Evolutionary conservation across 2,329 filamentous ascomycete species (phyloP), one percentile per base, ranked within the genome.

Genomic region (Venturia oleaginea): DNA sequence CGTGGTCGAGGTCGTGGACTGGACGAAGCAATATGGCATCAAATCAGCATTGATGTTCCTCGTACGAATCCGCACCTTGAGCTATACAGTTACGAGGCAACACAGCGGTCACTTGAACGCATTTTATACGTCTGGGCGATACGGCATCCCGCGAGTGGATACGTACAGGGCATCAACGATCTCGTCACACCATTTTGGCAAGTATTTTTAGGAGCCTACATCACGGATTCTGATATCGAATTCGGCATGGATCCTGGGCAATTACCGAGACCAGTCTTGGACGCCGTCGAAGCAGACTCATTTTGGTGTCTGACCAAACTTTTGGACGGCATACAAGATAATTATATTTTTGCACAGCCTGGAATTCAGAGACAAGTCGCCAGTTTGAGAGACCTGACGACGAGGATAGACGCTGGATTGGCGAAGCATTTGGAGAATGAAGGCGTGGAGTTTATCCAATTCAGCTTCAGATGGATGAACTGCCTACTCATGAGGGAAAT

Each of bases 401-500:
- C 90, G 63, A 84, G 94, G 65, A 99, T 99, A 68, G 93, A 97
- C 73, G 84, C 85, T 34, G 83, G 83, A 3, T 79, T 99, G 59
- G 91, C 92, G 3, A 94, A 90, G 70, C 94, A 99, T 73, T 81
- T 99, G 48, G 91, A 97, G 73, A 84, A 84, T 30, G 92, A 97
- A 76, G 88, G 92, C 38, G 91, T 99, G 34, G 94, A 99, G 74
- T 99, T 99, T 72, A 99, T 99, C 71, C 94, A 99, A 73, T 99
- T 99, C 77, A 97, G 92, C 76, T 99, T 99, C 75, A 84, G 94
- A 65, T 99, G 94, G 94, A 99, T 99, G 94, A 99, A 99, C 72
- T 99, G 94, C 75, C 84, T 99, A 62, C 81, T 99, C 68, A 99
- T 99, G 94, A 85, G 94, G 68, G 94, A 99, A 78, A 90, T 99